A percentile compares a stretch with the other conserved stretches of the same genome.
phyloP scores from a whole-genome alignment of 2,329 filamentous ascomycete genomes.

The Chaetomium olivaceum region DNA sequence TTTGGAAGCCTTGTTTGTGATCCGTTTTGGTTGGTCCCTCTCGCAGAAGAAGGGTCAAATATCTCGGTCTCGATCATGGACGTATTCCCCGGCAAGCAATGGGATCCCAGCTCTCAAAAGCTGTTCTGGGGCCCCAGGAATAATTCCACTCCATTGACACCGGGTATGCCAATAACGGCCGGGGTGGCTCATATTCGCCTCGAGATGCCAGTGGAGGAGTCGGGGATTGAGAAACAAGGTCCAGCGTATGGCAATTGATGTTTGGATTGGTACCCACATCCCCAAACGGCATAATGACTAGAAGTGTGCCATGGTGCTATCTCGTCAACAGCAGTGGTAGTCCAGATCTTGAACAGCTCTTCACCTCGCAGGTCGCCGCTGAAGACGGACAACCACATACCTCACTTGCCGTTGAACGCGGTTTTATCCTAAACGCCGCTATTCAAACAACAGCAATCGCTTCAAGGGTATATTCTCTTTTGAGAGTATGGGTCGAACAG shows the following conservation, averaged over 20 bases:
- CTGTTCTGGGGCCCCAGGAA: not conserved
- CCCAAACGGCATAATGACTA: not conserved
- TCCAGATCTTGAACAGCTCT: not conserved
- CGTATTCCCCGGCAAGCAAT: not conserved
- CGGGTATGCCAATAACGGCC: not conserved
- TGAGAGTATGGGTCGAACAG: not conserved
- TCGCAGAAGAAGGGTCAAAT: not conserved
- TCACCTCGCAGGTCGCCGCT: not conserved
- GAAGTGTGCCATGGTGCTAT: not conserved
- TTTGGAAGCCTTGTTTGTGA: not conserved
- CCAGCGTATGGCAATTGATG: not conserved
- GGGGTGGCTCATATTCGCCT: not conserved
- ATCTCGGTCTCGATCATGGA: not conserved
- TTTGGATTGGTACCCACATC: not conserved
- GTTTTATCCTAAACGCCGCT: not conserved
- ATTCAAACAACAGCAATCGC: not conserved
- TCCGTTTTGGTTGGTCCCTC: not conserved
- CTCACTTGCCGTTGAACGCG: not conserved
- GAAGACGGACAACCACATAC: not conserved
- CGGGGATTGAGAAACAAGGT: too few relatives aligned
- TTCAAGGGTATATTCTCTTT: not conserved
- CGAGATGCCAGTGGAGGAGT: not conserved
- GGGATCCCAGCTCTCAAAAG: not conserved
- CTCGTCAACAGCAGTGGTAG: not conserved
- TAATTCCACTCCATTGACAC: not conserved